Conservation (phyloP, 495 filamentous ascomycete species). For the Wilcoxina mikolae region DNA sequence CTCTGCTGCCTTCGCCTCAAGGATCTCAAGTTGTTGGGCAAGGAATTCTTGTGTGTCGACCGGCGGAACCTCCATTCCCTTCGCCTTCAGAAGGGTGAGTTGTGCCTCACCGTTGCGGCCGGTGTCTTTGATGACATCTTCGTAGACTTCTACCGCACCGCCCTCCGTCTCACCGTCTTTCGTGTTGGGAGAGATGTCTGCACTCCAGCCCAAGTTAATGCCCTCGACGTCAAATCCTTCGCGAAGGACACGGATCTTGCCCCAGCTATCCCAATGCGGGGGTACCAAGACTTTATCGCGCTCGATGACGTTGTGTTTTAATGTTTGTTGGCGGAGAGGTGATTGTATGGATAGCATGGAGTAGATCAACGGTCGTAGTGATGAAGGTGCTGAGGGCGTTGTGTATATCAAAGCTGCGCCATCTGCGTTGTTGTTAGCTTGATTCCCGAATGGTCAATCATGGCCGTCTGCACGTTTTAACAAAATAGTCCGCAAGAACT, state of each 20-base stretch:
- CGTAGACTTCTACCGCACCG: conserved; percentile 56
- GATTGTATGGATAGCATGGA: conserved; percentile 81
- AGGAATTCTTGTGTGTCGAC: conserved; percentile 73
- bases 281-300: conserved; percentile 88
- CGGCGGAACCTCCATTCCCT: conserved; percentile 50
- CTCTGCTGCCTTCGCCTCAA: conserved; percentile 50
- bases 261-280: conserved; percentile 97
- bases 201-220: conserved; percentile 67
- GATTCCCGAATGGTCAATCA: neutral
- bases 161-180: conserved; percentile 29
- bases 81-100: conserved; percentile 29
- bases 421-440: conserved; percentile 40
- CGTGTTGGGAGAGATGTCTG: conserved; percentile 39
- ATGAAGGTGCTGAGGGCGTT: conserved; percentile 60
- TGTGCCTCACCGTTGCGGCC: conserved; percentile 25
- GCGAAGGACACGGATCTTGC: conserved; percentile 84
- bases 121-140: conserved; percentile 49
- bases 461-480: conserved; percentile 53
- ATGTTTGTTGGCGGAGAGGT: conserved; percentile 52
- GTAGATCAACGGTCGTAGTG: conserved; percentile 68
- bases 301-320: conserved; percentile 93
- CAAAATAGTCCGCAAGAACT: conserved; percentile 73
- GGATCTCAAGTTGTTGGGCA: conserved; percentile 49
- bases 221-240: conserved; percentile 89
- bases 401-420: conserved; percentile 86